A percentile compares a stretch with the other conserved stretches of the same genome.
Evolutionary conservation across 345 rosid genomes (phyloP).

Genomic region (Populus deltoides): DNA sequence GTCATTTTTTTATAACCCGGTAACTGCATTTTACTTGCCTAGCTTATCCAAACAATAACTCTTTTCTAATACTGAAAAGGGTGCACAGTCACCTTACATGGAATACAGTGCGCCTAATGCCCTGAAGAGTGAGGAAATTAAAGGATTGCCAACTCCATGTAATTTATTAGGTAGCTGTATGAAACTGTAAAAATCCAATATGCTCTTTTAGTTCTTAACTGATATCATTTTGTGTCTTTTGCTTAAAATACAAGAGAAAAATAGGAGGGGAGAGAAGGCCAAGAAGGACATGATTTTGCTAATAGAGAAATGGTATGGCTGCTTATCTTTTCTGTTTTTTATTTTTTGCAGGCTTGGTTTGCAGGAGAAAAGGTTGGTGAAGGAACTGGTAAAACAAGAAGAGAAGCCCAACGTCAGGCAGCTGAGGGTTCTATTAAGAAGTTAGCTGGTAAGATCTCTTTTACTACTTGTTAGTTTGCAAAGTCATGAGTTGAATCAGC

Average conservation of each 20-base stretch:
- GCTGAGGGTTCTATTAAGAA: slow-evolving; percentile 70
- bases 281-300: too few relatives aligned
- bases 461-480: not conserved
- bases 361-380: slow-evolving; percentile 79
- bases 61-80: not conserved
- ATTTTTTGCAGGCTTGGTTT: slow-evolving; percentile 67
- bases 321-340: not conserved
- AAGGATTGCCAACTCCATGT: not conserved
- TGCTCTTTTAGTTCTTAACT: not conserved
- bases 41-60: not conserved
- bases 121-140: not conserved
- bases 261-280: too few relatives aligned
- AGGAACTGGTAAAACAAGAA: slow-evolving; percentile 79
- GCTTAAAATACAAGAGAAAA: not conserved
- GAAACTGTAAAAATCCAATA: too few relatives aligned
- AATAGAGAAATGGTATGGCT: too few relatives aligned
- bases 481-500: not conserved
- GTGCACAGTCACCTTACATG: not conserved
- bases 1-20: too few relatives aligned
- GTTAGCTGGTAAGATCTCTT: slow-evolving; percentile 62
- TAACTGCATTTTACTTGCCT: not conserved
- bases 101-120: not conserved
- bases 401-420: slow-evolving; percentile 76
- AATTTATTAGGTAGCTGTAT: too few relatives aligned
- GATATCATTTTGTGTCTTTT: not conserved